Percentiles rank a stretch among this genome's conserved stretches.
These are phyloP conservation scores for Sporopachydermia quercuum DNA, from an alignment of 805 yeast genomes.

Conservation along the genomic window DNA sequence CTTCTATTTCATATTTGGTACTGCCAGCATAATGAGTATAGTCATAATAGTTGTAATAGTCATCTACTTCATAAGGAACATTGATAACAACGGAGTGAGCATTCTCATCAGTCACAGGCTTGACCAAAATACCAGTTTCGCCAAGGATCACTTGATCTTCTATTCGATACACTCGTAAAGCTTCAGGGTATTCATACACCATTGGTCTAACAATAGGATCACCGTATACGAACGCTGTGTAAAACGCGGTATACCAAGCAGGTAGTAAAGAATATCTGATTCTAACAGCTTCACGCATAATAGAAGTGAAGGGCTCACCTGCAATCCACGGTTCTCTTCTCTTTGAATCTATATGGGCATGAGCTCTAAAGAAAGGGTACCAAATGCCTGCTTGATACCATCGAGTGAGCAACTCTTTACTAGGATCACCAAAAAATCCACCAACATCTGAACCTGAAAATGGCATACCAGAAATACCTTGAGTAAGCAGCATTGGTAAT, in stretches of 20 bases:
- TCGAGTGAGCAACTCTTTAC: constrained; percentile 62
- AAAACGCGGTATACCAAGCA: constrained; percentile 64
- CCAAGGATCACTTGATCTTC: constrained; percentile 83
- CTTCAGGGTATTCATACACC: constrained; percentile 37
- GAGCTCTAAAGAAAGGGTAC: constrained; percentile 94
- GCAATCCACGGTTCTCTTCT: constrained; percentile 89
- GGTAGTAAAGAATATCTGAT: constrained; percentile 71
- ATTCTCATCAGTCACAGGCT: constrained; percentile 58
- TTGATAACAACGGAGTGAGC: constrained; percentile 26
- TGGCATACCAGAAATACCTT: constrained; percentile 75
- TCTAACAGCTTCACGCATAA: constrained; percentile 54
- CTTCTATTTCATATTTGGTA: constrained; percentile 25
- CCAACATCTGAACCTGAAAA: constrained; percentile 96
- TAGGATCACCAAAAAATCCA: constrained; percentile 88
- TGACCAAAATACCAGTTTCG: constrained; percentile 51
- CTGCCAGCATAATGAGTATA: constrained; percentile 17
- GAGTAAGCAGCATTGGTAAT: constrained; percentile 75
- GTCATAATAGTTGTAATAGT: constrained; percentile 21
- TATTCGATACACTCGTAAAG: constrained; percentile 27
- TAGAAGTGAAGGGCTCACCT: constrained; percentile 54
- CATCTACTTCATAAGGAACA: constrained; percentile 29
- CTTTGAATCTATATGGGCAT: constrained; percentile 87
- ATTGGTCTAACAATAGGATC: constrained; percentile 59
- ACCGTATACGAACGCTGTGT: constrained; percentile 44
- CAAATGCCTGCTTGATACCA: constrained; percentile 96